Conservation (phyloP, 352 stramenopile genomes). For the Blastocystis sp. region DNA sequence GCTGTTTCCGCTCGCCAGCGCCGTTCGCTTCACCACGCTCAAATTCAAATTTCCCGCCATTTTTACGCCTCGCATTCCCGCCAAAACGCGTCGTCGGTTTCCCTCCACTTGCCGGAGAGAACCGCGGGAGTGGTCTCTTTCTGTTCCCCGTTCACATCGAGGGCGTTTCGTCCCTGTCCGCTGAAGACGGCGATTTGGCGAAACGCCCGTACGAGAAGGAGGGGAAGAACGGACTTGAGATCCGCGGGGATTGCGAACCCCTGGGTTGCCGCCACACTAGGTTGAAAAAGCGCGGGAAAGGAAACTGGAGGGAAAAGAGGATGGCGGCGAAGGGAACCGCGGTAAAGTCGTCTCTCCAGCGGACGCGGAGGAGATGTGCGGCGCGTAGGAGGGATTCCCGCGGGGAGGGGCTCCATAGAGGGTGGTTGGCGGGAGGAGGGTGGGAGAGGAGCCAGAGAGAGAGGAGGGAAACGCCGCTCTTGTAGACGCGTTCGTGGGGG, state of each 20-base stretch:
- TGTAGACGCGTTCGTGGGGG: neutral
- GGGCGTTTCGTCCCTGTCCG: neutral
- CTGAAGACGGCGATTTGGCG: neutral
- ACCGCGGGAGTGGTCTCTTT: neutral
- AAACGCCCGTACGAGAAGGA: neutral
- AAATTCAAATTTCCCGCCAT: neutral
- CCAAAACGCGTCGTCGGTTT: neutral
- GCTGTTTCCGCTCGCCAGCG: neutral
- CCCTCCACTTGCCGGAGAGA: neutral
- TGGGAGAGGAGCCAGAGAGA: too few relatives aligned
- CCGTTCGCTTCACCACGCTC: neutral
- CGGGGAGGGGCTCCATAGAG: too few relatives aligned
- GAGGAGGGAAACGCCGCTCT: neutral
- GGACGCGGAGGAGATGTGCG: neutral
- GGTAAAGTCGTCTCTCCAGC: neutral
- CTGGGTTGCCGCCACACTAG: neutral
- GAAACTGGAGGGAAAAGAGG: neutral
- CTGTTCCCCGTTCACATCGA: neutral
- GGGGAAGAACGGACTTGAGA: neutral
- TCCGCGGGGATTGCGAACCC: neutral
- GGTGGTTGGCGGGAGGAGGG: too few relatives aligned
- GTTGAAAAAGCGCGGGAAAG: neutral
- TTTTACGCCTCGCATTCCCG: neutral
- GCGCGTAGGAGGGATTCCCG: neutral
- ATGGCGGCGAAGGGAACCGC: neutral